Percentiles rank a stretch among this genome's conserved stretches.
Evolutionary conservation across 495 filamentous ascomycete genomes (phyloP).

Genomic region (Usnea hakonensis): DNA sequence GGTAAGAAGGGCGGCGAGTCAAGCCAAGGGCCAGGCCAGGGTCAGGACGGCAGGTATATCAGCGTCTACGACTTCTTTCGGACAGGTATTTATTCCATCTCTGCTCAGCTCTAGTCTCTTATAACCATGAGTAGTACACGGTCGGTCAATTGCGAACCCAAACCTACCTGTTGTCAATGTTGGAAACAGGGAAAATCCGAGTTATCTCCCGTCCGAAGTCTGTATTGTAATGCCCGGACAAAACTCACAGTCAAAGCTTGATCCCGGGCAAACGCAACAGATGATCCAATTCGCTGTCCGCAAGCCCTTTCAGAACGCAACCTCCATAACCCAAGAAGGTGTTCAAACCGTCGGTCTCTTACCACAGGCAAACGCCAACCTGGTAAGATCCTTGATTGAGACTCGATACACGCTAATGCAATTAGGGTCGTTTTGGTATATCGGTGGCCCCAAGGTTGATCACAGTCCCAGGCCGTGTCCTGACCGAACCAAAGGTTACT

Average conservation of each 20-base stretch:
- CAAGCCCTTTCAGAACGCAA: constrained; percentile 53
- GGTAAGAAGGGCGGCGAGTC: too few relatives aligned
- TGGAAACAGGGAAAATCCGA: constrained; percentile 47
- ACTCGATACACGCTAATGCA: background rate
- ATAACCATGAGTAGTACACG: background rate
- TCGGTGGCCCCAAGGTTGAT: background rate
- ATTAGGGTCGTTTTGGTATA: background rate
- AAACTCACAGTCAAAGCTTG: constrained; percentile 46
- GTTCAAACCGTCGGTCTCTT: constrained; percentile 38
- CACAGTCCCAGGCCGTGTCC: background rate
- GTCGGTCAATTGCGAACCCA: background rate
- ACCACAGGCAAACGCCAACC: background rate
- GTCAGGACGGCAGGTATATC: too few relatives aligned
- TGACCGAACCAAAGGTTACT: background rate
- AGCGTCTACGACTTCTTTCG: too few relatives aligned
- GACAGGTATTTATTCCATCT: too few relatives aligned
- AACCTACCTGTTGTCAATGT: constrained; percentile 63
- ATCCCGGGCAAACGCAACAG: constrained; percentile 43
- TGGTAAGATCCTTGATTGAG: background rate
- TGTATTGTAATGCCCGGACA: constrained; percentile 61
- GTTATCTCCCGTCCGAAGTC: constrained; percentile 58
- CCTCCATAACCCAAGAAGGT: constrained; percentile 54
- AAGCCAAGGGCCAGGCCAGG: too few relatives aligned
- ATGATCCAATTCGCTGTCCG: constrained; percentile 69
- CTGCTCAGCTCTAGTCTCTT: background rate